These are phyloP conservation scores for Aspergillus aculeatus DNA, from an alignment of 2,329 filamentous ascomycete genomes.

Conservation along the genomic window DNA sequence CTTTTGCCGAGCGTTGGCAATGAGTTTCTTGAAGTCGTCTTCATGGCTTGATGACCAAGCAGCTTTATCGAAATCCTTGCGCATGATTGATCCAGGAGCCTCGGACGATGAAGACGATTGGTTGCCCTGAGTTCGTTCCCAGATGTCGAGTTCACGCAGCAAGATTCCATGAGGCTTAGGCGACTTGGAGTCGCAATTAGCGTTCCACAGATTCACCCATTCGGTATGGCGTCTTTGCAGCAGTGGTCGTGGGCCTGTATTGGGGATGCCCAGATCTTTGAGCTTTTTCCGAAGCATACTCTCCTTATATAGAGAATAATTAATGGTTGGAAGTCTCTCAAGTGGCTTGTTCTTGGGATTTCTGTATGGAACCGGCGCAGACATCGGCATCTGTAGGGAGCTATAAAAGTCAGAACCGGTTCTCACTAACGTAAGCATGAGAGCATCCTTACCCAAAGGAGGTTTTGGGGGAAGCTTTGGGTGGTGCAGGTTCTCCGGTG, in stretches of 20 bases:
- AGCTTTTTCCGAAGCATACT: constrained; percentile 75
- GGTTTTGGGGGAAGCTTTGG: constrained; percentile 12
- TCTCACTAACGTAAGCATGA: background rate
- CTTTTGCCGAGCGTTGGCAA: constrained; percentile 69
- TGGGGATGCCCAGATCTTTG: constrained; percentile 73
- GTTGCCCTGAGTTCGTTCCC: constrained; percentile 80
- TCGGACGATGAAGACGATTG: constrained; percentile 41
- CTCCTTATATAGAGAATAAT: constrained; percentile 86
- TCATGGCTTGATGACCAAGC: constrained; percentile 74
- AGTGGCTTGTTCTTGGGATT: constrained; percentile 38
- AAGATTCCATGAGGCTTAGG: constrained; percentile 71
- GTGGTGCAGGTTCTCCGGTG: constrained; percentile 34
- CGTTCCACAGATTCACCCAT: constrained; percentile 95
- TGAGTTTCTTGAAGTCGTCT: constrained; percentile 73
- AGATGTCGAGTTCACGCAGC: constrained; percentile 74
- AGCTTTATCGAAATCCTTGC: constrained; percentile 81
- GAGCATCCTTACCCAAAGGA: constrained; percentile 29
- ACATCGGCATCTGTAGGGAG: constrained; percentile 21
- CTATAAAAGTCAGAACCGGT: constrained; percentile 24
- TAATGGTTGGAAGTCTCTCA: constrained; percentile 74
- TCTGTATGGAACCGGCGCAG: constrained; percentile 16
- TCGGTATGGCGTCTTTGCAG: constrained; percentile 82
- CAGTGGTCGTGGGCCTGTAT: constrained; percentile 64
- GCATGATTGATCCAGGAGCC: constrained; percentile 58
- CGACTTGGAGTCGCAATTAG: constrained; percentile 82